These are phyloP conservation scores for Stachybotrys chartarum DNA, from an alignment of 2,329 filamentous ascomycete species.

Conservation along the genomic window DNA sequence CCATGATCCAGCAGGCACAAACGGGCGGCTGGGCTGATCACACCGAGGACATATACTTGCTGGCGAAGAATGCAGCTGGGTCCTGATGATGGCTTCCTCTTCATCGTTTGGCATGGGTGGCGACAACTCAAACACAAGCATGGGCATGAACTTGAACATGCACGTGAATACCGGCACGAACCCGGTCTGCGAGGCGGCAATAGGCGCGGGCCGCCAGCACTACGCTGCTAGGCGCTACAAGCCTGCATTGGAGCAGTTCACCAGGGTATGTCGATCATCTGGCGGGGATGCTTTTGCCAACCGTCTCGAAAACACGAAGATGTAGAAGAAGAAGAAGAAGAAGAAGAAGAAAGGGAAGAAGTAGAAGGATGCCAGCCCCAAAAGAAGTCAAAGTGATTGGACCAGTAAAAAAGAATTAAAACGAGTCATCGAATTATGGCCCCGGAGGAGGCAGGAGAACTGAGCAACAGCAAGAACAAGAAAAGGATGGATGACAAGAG, in stretches of 20 bases:
- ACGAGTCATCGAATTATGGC: not conserved
- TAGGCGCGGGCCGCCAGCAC: conserved; percentile 23
- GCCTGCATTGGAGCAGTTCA: conserved; percentile 28
- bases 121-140: no score
- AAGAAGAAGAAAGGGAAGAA: not conserved
- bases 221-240: conserved; percentile 26
- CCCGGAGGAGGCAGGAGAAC: not conserved
- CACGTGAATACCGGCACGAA: not conserved
- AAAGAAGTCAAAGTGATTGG: not conserved
- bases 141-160: not conserved
- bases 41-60: not conserved
- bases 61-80: not conserved
- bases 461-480: not conserved
- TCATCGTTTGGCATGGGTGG: not conserved
- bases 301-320: not conserved
- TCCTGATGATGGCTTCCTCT: not conserved
- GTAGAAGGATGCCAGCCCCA: not conserved
- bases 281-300: not conserved
- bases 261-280: conserved; percentile 16
- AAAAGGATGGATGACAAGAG: not conserved
- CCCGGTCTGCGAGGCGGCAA: conserved; percentile 14
- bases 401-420: not conserved
- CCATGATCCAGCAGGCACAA: not conserved
- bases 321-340: not conserved
- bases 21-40: not conserved